Base-by-base conservation (phyloP, 306 rosid species). In the Astragalus glycyphyllos region DNA sequence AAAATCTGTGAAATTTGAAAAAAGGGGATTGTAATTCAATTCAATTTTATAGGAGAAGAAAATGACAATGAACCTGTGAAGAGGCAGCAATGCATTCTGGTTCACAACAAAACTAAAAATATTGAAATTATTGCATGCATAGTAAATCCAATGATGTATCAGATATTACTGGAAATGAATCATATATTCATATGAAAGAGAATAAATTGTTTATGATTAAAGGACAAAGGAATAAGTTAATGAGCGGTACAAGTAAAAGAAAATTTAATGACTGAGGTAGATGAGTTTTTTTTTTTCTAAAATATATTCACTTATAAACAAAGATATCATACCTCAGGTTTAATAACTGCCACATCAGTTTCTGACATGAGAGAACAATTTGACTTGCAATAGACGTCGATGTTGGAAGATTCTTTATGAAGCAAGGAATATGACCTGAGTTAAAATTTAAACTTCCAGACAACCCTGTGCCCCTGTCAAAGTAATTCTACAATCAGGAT, bases 261-360 rank as follows among this genome's bases (percentile, higher is more conserved):
- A 72, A 81, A 77, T 40, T 50, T 42, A 70, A 45, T 16, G 26
- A 70, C 26, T 16, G n/a, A 53, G 71, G 34, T 16, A 61, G 26
- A 63, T 13, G 58, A n/a, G 37, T 11, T 23, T 13, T 7, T n/a
- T n/a, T n/a, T n/a, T n/a, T n/a, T n/a, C n/a, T 20, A 23, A 66
- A 58, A 26, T 7, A 59, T 7, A 58, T 7, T 48, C 34, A 31
- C 45, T 16, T 17, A 11, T 15, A 57, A 34, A 51, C 8, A 23
- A 61, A 57, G 57, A 49, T 35, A 71, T 38, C 81, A 74, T 89
- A 91, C 99, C 96, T 89, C 99, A 15, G 96, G 95, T 83, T 94
- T 89, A 68, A 91, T 87, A 65, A 91, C 87, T 7, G 96, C 86
- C 96, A 91, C 65, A 70, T 82, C 92, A 83, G 65, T 77, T 86